Evolutionary conservation across 202 grass and related monocot species (phyloP), one percentile per base, ranked within the genome.

Genomic region (Schoenoplectus triqueter): DNA sequence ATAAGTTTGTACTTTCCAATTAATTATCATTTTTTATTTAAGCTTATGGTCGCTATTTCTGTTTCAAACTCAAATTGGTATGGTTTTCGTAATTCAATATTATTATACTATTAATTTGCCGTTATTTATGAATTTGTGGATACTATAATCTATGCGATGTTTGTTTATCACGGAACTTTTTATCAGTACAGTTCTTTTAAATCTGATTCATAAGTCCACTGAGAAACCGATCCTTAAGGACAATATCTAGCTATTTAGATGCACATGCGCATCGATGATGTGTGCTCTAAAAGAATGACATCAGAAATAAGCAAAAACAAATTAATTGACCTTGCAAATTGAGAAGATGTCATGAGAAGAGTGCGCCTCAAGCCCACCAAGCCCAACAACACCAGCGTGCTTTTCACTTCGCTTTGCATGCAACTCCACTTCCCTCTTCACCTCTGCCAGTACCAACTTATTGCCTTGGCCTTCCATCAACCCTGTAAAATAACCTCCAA

Each of bases 401-500:
- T 42, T 47, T 64, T 44, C 41, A 62, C 55, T 63, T 39, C 55
- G 48, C 56, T 66, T 66, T 54, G 64, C 65, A 59, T 64, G 51
- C 22, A 60, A 63, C 14, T 72, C 68, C 13, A 75, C 31, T 85
- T 85, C 82, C 54, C 18, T 72, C 40, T 84, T 74, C 51, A 74
- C 67, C 48, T 44, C 66, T 69, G 21, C 79, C 42, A 62, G 10
- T 69, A 39, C 7, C 76, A 69, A 20, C 59, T 89, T 54, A 7
- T 2, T 62, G 14, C 2, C 72, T 14, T 94, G 73, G 0, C 69
- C 75, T 78, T 91, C 86, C 89, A 89, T 59, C 55, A 93, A 46
- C 2, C 92, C 92, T 4, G 88, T 83, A 89, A 88, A 98, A 74
- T 89, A 93, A 6, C 91, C 91, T 10, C 72, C 41, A 10, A 92